Conservation (phyloP, 805 yeast genomes). For the Schwanniomyces pseudopolymorphus region DNA sequence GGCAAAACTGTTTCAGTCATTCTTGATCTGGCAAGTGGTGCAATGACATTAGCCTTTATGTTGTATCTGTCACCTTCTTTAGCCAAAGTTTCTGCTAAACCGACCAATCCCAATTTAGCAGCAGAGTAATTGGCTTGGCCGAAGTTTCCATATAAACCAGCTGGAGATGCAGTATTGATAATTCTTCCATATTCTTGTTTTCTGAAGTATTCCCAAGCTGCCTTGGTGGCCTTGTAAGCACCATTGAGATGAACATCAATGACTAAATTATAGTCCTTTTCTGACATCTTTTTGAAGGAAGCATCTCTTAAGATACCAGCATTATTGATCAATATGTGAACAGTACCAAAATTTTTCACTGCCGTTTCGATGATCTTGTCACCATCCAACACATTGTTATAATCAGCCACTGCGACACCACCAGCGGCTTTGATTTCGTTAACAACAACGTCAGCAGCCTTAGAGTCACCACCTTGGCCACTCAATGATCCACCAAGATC, state of each 20-base stretch:
- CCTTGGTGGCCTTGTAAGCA: conserved; percentile 77
- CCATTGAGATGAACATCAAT: conserved; percentile 88
- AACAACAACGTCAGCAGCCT: conserved; percentile 88
- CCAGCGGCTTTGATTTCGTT: conserved; percentile 74
- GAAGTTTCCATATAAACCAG: conserved; percentile 94
- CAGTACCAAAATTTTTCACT: conserved; percentile 79
- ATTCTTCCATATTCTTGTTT: conserved; percentile 86
- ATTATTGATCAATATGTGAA: conserved; percentile 86
- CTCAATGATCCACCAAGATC: conserved; percentile 84
- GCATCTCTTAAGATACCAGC: conserved; percentile 94
- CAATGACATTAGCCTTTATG: conserved; percentile 82
- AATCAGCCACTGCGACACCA: conserved; percentile 90
- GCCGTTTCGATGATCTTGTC: conserved; percentile 85
- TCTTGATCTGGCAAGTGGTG: conserved; percentile 92
- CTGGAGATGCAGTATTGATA: conserved; percentile 94
- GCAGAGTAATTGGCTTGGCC: conserved; percentile 96
- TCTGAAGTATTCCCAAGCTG: conserved; percentile 90
- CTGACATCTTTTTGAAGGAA: conserved; percentile 82
- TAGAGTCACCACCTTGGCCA: conserved; percentile 67
- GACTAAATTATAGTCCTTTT: conserved; percentile 74
- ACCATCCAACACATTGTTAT: conserved; percentile 86
- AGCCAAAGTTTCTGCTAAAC: conserved; percentile 90
- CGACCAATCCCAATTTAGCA: conserved; percentile 87
- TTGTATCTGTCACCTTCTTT: conserved; percentile 89
- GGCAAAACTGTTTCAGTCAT: conserved; percentile 94